These are phyloP conservation scores for Starmera dryadoides DNA, from an alignment of 805 yeast genomes.

Conservation along the genomic window DNA sequence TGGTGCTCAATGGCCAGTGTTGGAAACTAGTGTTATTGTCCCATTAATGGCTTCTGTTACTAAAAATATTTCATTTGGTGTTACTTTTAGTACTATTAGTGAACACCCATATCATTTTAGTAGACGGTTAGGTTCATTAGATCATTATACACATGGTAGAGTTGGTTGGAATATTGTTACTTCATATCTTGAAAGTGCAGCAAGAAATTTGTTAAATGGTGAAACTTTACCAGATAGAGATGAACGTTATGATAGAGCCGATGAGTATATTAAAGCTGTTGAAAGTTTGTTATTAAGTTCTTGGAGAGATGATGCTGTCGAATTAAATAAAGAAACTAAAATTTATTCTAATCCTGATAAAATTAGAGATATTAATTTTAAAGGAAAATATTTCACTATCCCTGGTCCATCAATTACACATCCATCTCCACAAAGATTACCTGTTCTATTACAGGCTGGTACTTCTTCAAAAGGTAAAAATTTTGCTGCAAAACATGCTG, in stretches of 20 bases:
- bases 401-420: constrained; percentile 29
- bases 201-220: constrained; percentile 26
- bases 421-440: constrained; percentile 32
- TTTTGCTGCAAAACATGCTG: constrained; percentile 32
- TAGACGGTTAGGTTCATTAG: constrained; percentile 31
- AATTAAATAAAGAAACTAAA: constrained; percentile 10
- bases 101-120: constrained; percentile 30
- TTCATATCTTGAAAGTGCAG: constrained; percentile 31
- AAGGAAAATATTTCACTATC: constrained; percentile 28
- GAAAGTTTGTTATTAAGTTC: constrained; percentile 27
- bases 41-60: constrained; percentile 33
- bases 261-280: constrained; percentile 28
- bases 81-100: constrained; percentile 30
- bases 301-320: constrained; percentile 28
- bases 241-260: constrained; percentile 28
- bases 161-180: constrained; percentile 35
- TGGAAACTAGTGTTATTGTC: constrained; percentile 28
- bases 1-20: constrained; percentile 25
- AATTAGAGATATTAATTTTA: constrained; percentile 26
- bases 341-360: constrained; percentile 24
- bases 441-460: constrained; percentile 32
- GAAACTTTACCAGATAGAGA: constrained; percentile 27
- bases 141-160: constrained; percentile 31
- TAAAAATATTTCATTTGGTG: constrained; percentile 25
- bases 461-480: constrained; percentile 27